A percentile compares a stretch with the other conserved stretches of the same genome.
Conservation (phyloP, 2,329 filamentous ascomycete species). For the Fusarium ramigenum region DNA sequence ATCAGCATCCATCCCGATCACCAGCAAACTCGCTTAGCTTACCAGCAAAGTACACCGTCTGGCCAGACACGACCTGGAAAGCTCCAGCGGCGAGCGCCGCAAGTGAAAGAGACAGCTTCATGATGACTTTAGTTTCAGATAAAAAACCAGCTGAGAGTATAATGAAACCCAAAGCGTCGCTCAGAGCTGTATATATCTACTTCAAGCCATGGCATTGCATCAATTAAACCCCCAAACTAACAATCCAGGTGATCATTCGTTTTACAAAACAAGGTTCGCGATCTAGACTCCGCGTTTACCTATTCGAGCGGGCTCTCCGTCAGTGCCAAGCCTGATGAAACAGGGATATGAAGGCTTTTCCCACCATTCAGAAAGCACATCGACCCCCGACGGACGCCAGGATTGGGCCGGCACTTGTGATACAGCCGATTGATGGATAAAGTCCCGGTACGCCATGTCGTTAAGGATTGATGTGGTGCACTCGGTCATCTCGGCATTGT, state of each 20-base stretch:
- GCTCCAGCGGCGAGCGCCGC: constrained; percentile 28
- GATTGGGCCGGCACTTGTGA: constrained; percentile 3
- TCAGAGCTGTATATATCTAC: constrained; percentile 14
- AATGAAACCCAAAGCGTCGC: not conserved
- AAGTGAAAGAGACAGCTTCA: constrained; percentile 38
- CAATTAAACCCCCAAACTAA: not conserved
- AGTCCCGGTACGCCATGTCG: not conserved
- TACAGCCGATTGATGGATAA: constrained; percentile 28
- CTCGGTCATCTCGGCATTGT: not conserved
- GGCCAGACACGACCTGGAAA: constrained; percentile 16
- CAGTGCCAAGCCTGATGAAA: not conserved
- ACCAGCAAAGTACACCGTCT: constrained; percentile 58
- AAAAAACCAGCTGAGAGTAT: not conserved
- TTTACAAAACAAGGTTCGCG: constrained; percentile 12
- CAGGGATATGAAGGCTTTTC: constrained; percentile 18
- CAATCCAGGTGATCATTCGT: constrained; percentile 1
- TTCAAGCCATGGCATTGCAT: not conserved
- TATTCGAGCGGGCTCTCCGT: constrained; percentile 8
- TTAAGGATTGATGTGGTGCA: not conserved
- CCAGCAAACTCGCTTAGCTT: not conserved
- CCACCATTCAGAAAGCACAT: constrained; percentile 9
- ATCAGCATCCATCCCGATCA: not conserved
- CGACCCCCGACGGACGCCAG: not conserved
- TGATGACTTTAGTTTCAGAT: not conserved
- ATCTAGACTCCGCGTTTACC: constrained; percentile 22